These are phyloP conservation scores for Citrus cavaleriei DNA, from an alignment of 345 rosid species.

Conservation along the genomic window DNA sequence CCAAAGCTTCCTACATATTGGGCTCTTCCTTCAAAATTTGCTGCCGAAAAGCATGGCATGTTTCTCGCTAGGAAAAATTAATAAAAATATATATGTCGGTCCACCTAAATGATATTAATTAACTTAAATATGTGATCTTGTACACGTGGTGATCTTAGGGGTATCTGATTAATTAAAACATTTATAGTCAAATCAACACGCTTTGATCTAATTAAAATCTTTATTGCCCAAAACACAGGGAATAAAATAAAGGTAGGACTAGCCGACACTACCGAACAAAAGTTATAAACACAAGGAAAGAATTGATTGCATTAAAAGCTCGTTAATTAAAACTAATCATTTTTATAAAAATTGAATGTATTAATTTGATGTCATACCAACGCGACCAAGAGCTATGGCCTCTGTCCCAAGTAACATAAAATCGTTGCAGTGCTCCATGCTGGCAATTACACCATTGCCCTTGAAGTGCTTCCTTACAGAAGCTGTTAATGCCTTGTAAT, in stretches of 20 bases:
- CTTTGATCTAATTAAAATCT: not conserved
- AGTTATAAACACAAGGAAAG: no score
- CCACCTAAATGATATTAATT: not conserved
- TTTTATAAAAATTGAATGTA: not conserved
- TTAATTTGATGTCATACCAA: constrained; percentile 49
- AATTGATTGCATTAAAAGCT: no score
- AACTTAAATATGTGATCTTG: not conserved
- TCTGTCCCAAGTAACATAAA: constrained; percentile 98
- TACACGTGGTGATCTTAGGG: not conserved
- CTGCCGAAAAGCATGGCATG: not conserved
- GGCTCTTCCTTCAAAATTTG: not conserved
- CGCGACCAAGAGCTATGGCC: constrained; percentile 94
- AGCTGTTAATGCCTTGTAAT: constrained; percentile 69
- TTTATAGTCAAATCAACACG: not conserved
- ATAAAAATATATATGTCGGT: not conserved
- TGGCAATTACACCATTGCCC: constrained; percentile 94
- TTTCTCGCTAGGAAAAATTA: not conserved
- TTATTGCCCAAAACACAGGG: not conserved
- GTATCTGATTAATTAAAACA: no score
- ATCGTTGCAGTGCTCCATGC: constrained; percentile 98
- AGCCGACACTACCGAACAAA: no score
- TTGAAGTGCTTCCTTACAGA: constrained; percentile 82
- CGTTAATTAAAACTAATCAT: not conserved
- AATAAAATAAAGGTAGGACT: no score
- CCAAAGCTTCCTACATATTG: not conserved